These are phyloP conservation scores for Dothistroma septosporum DNA, from an alignment of 2,329 filamentous ascomycete genomes.

Conservation along the genomic window DNA sequence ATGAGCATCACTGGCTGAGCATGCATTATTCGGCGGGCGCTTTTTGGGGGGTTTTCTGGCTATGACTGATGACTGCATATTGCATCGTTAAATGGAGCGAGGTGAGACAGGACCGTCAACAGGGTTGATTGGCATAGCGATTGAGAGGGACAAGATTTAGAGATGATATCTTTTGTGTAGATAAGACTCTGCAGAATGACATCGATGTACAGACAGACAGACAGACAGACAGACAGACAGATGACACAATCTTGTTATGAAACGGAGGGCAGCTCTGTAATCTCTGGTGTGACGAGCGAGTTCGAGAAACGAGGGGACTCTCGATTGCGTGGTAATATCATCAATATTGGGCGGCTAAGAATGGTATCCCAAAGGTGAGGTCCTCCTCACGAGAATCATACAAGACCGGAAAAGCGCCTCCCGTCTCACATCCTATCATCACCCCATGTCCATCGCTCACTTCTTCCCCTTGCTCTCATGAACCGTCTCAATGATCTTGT, in stretches of 20 bases:
- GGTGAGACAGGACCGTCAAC: conserved; percentile 1
- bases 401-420: not conserved
- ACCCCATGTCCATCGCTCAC: conserved; percentile 26
- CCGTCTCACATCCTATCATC: not conserved
- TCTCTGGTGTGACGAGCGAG: too few species aligned
- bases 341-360: not conserved
- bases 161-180: not conserved
- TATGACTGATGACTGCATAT: not conserved
- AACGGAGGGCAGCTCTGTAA: not conserved
- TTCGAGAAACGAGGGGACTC: not conserved
- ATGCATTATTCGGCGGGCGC: not conserved
- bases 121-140: conserved; percentile 1
- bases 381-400: not conserved
- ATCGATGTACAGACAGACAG: not conserved
- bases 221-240: not conserved
- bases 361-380: not conserved
- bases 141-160: not conserved
- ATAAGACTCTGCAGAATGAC: not conserved
- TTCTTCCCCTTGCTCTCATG: conserved; percentile 54
- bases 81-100: not conserved
- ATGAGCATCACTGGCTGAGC: not conserved
- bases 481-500: conserved; percentile 81
- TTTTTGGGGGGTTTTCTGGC: not conserved
- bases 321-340: not conserved
- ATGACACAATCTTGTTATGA: not conserved